Percentiles rank a stretch among this genome's conserved stretches.
phyloP scores from a whole-genome alignment of 2,329 filamentous ascomycete genomes.

The Fusarium hainanense region DNA sequence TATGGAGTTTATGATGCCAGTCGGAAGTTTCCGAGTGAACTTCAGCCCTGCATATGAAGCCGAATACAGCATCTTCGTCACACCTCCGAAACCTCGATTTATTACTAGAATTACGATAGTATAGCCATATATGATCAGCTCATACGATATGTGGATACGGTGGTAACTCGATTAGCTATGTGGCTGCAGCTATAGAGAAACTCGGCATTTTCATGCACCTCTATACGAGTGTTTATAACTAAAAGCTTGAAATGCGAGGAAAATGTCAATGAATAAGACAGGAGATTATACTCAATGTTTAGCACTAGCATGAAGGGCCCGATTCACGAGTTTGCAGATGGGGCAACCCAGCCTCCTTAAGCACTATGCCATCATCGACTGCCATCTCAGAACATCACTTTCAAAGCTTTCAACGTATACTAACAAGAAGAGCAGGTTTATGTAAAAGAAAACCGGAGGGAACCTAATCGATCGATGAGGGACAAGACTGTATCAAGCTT shows the following conservation, averaged over 20 bases:
- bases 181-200: neutral
- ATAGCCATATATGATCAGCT: neutral
- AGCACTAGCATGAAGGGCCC: neutral
- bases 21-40: neutral
- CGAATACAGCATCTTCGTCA: neutral
- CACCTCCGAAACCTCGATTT: neutral
- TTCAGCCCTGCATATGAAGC: neutral
- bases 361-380: neutral
- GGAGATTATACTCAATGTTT: neutral
- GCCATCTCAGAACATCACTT: neutral
- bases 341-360: neutral
- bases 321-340: too few species aligned
- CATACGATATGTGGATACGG: neutral
- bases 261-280: neutral
- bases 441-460: accelerated
- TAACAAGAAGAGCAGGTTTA: neutral
- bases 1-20: too few species aligned
- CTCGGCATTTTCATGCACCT: neutral
- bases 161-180: neutral
- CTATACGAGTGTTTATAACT: neutral
- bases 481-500: neutral
- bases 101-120: neutral
- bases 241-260: neutral
- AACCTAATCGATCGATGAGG: neutral
- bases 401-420: neutral